These are phyloP conservation scores for Antrodiella citrinella DNA, from an alignment of 768 basidiomycete genomes.

Conservation along the genomic window DNA sequence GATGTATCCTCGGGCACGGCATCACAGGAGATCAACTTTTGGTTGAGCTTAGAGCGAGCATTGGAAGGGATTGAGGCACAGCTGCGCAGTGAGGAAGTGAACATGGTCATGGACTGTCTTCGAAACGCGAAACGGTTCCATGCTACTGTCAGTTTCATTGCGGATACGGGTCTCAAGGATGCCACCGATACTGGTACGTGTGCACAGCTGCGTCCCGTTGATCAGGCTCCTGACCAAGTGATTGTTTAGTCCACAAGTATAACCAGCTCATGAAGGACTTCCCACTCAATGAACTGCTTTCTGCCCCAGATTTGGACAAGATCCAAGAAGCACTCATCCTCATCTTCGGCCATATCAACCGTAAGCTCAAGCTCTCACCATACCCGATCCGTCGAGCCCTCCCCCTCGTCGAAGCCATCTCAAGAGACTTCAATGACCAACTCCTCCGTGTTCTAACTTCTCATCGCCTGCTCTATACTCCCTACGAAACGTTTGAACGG, in stretches of 20 bases:
- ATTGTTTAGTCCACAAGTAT: constrained; percentile 80
- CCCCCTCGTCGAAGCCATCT: constrained; percentile 96
- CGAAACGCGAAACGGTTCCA: constrained; percentile 95
- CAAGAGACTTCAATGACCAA: constrained; percentile 94
- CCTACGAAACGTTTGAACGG: constrained; percentile 91
- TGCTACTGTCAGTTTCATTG: constrained; percentile 95
- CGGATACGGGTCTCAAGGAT: constrained; percentile 94
- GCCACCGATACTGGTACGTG: constrained; percentile 77
- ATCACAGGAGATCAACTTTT: constrained; percentile 98
- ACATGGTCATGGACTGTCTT: constrained; percentile 88
- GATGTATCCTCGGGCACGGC: constrained; percentile 94
- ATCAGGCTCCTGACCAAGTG: neutral
- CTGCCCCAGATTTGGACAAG: constrained; percentile 93
- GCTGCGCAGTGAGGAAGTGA: constrained; percentile 84
- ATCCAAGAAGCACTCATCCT: constrained; percentile 81
- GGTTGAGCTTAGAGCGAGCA: constrained; percentile 91
- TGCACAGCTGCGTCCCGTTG: neutral
- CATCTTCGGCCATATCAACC: constrained; percentile 91
- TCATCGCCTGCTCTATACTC: constrained; percentile 87
- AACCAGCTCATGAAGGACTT: constrained; percentile 99
- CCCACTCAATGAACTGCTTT: constrained; percentile 91
- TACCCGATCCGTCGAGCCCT: constrained; percentile 95
- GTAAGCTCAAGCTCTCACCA: constrained; percentile 91
- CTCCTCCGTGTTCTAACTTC: constrained; percentile 85
- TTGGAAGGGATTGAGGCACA: constrained; percentile 91